Conservation (phyloP, 176 grass and related monocot genomes). For the Aegilops umbellulata region DNA sequence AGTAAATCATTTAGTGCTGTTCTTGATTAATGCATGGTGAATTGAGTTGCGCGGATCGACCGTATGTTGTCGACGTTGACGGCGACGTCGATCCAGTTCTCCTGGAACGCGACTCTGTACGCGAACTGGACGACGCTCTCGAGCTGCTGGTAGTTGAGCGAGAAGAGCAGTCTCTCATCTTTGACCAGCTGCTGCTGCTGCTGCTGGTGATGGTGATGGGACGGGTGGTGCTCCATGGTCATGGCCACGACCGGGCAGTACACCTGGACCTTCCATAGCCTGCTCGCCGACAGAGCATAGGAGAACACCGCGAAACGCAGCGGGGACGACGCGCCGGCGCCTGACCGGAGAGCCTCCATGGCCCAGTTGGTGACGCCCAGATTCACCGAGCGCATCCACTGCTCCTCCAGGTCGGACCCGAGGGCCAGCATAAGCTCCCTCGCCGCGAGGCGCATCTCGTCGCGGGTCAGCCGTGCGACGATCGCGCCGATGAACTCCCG, state of each 20-base stretch:
- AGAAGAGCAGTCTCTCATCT: conserved; percentile 68
- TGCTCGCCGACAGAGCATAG: conserved; percentile 48
- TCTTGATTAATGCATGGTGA: neutral
- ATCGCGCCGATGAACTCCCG: conserved; percentile 37
- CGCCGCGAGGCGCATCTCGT: conserved; percentile 15
- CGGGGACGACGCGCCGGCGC: neutral
- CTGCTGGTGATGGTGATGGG: neutral
- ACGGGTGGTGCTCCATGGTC: conserved; percentile 42
- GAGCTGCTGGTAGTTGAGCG: conserved; percentile 75
- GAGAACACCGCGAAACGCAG: conserved; percentile 41
- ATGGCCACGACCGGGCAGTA: conserved; percentile 73
- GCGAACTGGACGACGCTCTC: conserved; percentile 64
- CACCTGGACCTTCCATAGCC: conserved; percentile 71
- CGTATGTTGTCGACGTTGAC: conserved; percentile 77
- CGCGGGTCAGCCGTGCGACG: conserved; percentile 5
- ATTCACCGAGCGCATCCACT: conserved; percentile 74
- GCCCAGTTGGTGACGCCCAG: conserved; percentile 72
- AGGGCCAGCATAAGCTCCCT: conserved; percentile 50
- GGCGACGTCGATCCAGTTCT: conserved; percentile 70
- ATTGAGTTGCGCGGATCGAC: conserved; percentile 24
- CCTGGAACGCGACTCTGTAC: conserved; percentile 45
- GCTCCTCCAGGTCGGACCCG: conserved; percentile 66
- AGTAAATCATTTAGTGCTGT: neutral
- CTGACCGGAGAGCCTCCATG: conserved; percentile 34
- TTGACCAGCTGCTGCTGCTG: conserved; percentile 10